These are phyloP conservation scores for Groenewaldozyma auringiensis DNA, from an alignment of 1,139 yeast species.

Conservation along the genomic window DNA sequence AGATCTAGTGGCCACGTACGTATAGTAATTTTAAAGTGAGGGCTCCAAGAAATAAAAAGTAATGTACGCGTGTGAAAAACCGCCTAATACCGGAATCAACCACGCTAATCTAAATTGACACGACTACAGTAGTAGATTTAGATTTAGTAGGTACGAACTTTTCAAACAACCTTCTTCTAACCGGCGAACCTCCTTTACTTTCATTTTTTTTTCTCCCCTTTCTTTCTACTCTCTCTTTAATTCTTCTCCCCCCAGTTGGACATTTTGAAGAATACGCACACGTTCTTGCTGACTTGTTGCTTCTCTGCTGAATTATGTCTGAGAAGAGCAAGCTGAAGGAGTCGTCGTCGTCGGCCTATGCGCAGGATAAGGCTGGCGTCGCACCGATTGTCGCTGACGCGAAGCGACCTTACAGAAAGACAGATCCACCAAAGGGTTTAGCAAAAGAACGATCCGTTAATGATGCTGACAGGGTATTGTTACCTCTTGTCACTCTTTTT, in stretches of 20 bases:
- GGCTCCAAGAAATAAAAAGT: too few species aligned
- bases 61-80: too few species aligned
- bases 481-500: conserved; percentile 46
- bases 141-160: background rate
- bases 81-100: background rate
- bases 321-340: background rate
- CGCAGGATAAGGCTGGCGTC: background rate
- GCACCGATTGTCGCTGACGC: conserved; percentile 8
- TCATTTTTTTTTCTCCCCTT: too few species aligned
- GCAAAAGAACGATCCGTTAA: conserved; percentile 27
- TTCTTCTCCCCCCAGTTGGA: too few species aligned
- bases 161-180: background rate
- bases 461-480: conserved; percentile 24
- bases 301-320: background rate
- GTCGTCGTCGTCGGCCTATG: background rate
- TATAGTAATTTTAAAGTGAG: too few species aligned
- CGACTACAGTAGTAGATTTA: background rate
- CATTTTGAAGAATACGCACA: too few species aligned
- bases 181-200: too few species aligned
- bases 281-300: background rate
- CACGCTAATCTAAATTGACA: background rate
- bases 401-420: conserved; percentile 32
- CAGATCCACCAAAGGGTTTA: conserved; percentile 40
- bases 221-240: too few species aligned
- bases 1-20: too few species aligned